Conservation (phyloP, 2,329 filamentous ascomycete species). For the Cladosporium sp. region DNA sequence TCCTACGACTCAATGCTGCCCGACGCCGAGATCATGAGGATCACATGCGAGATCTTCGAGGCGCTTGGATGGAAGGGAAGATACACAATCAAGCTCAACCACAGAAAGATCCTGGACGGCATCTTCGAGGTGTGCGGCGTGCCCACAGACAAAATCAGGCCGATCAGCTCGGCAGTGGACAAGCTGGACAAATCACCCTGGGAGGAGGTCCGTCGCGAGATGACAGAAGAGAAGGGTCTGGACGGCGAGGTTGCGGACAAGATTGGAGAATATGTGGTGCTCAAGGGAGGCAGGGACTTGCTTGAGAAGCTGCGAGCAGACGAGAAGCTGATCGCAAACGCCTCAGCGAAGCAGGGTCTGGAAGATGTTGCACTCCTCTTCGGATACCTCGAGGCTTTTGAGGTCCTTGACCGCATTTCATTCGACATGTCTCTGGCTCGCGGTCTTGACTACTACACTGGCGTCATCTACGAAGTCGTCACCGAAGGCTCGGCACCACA, state of each 20-base stretch:
- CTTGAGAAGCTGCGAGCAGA: constrained; percentile 69
- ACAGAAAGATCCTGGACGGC: constrained; percentile 90
- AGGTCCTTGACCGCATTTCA: constrained; percentile 70
- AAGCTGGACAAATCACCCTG: constrained; percentile 90
- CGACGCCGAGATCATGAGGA: constrained; percentile 83
- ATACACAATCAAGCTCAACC: constrained; percentile 91
- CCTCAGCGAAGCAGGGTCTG: constrained; percentile 74
- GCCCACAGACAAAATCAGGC: constrained; percentile 78
- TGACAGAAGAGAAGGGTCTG: constrained; percentile 89
- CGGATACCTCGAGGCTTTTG: constrained; percentile 77
- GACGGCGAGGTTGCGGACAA: constrained; percentile 74
- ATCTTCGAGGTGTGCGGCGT: constrained; percentile 91
- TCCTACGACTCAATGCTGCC: constrained; percentile 87
- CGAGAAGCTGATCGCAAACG: constrained; percentile 67
- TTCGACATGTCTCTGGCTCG: constrained; percentile 89
- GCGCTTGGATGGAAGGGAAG: constrained; percentile 70
- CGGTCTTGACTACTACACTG: constrained; percentile 91
- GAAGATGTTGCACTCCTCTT: constrained; percentile 79
- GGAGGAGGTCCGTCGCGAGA: constrained; percentile 86
- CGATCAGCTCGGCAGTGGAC: constrained; percentile 90
- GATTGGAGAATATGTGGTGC: constrained; percentile 81
- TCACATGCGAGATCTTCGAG: constrained; percentile 83
- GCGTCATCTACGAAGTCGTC: constrained; percentile 85
- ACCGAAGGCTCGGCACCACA: constrained; percentile 72
- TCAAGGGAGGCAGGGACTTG: constrained; percentile 73